Conservation (phyloP, 306 rosid genomes). For the Castanea sativa region DNA sequence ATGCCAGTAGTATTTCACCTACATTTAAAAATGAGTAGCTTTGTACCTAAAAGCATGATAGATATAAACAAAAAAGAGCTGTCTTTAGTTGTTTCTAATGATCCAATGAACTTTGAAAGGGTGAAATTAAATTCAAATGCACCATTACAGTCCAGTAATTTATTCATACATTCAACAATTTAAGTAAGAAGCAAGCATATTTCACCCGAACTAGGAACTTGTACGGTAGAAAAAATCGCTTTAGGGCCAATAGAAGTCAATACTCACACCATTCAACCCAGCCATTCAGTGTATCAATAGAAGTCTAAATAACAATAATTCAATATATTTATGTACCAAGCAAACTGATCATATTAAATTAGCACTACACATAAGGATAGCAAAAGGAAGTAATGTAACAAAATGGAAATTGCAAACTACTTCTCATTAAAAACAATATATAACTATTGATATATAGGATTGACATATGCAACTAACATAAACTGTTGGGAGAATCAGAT, state of each 20-base stretch:
- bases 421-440: not conserved
- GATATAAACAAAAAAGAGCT: not conserved
- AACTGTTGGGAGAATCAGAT: not conserved
- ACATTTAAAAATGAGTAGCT: not conserved
- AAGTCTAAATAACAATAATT: too few species aligned
- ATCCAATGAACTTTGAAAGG: not conserved
- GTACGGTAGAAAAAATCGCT: not conserved
- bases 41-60: not conserved
- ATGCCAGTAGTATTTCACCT: not conserved
- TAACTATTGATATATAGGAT: not conserved
- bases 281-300: too few species aligned
- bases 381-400: not conserved
- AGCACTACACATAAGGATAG: not conserved
- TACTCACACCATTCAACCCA: not conserved
- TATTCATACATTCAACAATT: not conserved
- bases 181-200: not conserved
- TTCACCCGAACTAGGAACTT: not conserved
- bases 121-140: not conserved
- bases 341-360: not conserved
- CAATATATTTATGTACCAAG: not conserved
- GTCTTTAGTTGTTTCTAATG: not conserved
- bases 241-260: not conserved
- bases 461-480: not conserved
- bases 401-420: not conserved
- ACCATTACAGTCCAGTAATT: not conserved